Conservation (phyloP, 2,329 filamentous ascomycete genomes). For the Apiospora phragmitis region DNA sequence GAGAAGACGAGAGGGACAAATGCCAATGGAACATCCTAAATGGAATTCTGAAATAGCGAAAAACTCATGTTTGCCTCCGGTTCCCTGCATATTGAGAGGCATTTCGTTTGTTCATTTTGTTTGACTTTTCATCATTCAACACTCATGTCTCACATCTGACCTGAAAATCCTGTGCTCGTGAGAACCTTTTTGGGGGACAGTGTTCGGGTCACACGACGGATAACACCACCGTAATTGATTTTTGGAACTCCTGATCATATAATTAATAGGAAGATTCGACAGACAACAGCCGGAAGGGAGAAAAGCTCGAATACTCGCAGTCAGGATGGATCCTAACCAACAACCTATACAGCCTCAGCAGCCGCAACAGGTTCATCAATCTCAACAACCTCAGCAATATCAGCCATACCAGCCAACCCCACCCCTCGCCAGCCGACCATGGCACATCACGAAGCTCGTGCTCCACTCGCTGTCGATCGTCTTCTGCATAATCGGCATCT, state of each 20-base stretch:
- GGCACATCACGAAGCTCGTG: constrained; percentile 20
- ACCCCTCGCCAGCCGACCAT: constrained; percentile 10
- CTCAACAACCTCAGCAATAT: constrained; percentile 3
- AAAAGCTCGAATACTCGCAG: neutral
- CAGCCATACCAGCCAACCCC: constrained; percentile 12
- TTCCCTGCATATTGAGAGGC: neutral
- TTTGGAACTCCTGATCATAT: neutral
- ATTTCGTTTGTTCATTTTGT: neutral
- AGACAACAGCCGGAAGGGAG: no score
- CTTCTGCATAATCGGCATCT: constrained; percentile 21
- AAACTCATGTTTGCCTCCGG: neutral
- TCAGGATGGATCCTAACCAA: constrained; percentile 19
- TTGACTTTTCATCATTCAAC: neutral
- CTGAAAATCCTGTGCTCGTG: neutral
- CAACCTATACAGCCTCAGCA: constrained; percentile 11
- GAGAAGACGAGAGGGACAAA: neutral
- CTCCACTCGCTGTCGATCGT: constrained; percentile 21
- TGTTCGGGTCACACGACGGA: neutral
- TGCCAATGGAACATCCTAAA: neutral
- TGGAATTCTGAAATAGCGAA: neutral
- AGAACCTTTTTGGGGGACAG: neutral
- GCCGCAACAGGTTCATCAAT: neutral
- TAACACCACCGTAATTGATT: no score
- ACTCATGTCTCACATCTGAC: neutral
- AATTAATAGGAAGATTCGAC: neutral